phyloP scores from a whole-genome alignment of 176 grass and related monocot species.

The Aegilops speltoides region DNA sequence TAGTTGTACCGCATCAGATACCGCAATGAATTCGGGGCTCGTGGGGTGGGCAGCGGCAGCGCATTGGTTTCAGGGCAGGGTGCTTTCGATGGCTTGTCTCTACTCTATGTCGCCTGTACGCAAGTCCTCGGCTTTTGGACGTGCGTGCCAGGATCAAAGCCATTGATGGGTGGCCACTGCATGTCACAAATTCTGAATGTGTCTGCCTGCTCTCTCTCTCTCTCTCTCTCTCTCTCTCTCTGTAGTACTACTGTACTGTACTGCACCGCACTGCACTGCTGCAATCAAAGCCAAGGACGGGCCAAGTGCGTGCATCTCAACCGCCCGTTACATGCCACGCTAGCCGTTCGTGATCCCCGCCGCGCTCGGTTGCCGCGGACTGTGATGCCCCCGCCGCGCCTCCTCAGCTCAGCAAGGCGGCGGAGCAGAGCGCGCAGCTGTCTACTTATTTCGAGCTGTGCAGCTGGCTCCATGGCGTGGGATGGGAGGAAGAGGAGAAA shows the following conservation, averaged over 20 bases:
- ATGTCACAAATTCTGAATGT: not conserved
- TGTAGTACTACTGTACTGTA: too few relatives aligned
- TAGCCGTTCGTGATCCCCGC: too few relatives aligned
- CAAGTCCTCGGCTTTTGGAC: slow-evolving; percentile 23
- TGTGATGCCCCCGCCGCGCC: too few relatives aligned
- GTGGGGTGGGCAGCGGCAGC: slow-evolving; percentile 4
- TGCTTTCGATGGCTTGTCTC: slow-evolving; percentile 20
- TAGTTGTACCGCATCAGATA: not conserved
- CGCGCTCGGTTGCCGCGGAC: too few relatives aligned
- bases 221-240: too few relatives aligned
- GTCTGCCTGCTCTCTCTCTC: not conserved
- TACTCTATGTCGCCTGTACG: slow-evolving; percentile 34
- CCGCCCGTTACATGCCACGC: not conserved
- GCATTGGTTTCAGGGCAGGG: slow-evolving; percentile 43
- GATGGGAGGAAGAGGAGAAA: too few relatives aligned
- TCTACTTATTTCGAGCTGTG: too few relatives aligned
- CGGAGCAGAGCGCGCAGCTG: too few relatives aligned
- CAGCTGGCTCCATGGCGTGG: too few relatives aligned
- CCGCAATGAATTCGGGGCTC: slow-evolving; percentile 35
- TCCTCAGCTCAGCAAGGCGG: too few relatives aligned
- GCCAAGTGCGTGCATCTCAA: not conserved
- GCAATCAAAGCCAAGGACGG: not conserved
- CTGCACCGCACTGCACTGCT: not conserved
- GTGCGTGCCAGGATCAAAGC: not conserved
- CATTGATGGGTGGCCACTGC: not conserved